Base-by-base conservation (phyloP, 2,329 filamentous ascomycete species). In the Talaromyces sp. region DNA sequence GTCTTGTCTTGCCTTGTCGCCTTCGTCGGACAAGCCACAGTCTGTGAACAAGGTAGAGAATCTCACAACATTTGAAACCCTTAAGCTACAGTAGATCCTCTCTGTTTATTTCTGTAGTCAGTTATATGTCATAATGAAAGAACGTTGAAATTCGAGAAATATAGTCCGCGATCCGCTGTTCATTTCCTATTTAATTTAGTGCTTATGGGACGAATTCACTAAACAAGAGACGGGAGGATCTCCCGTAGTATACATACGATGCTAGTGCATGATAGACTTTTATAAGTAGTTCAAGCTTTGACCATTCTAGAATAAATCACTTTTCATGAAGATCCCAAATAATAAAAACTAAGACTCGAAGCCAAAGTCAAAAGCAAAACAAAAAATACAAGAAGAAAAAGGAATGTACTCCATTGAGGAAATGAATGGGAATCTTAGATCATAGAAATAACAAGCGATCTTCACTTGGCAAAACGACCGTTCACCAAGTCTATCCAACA, bases 351-450 rank as follows among this genome's bases (percentile, higher is more conserved):
- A 16, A 37, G 43, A 39, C 24, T 19, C 24, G 24, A 27, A 27
- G 24, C 24, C 33, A 14, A 9, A 33, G 22, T 45, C 7, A 1
- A 8, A 35, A 24, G 46, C 19, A 35, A 37, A 32, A 24, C n/a
- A n/a, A 42, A 16, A 32, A 27, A 33, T 17, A 42, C 36, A 42
- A 30, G 42, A 45, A 40, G 22, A 8, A 41, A n/a, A 66, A 65
- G 54, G 63, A 69, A 68, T 61, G 59, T 66, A 67, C 61, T 68
- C 59, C 62, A 68, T 64, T 63, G 40, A 60, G 58, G 55, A 29
- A 32, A 39, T n/a, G 30, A 36, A 44, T 42, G 47, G 42, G 33
- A 41, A 41, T 43, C 39, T 49, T 11, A 33, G 20, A 29, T 49
- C 30, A 36, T 6, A 17, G 51, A 43, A 42, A 27, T 27, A 52